phyloP scores from a whole-genome alignment of 352 stramenopile genomes.

The Phytophthora rubi region DNA sequence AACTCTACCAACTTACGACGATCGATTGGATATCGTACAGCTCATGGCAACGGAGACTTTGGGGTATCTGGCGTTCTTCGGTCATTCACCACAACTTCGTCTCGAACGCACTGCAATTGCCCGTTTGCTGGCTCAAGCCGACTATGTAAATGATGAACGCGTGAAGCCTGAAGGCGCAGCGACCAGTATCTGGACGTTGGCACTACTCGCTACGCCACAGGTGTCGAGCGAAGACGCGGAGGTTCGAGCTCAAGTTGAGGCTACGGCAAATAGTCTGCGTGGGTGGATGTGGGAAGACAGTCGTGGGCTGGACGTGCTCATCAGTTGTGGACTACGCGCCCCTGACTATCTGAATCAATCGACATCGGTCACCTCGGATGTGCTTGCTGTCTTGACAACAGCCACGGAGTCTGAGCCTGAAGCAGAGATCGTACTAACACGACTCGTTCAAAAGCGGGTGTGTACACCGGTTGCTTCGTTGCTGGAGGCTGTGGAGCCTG shows the following conservation, averaged over 20 bases:
- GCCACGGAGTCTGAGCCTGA: constrained; percentile 23
- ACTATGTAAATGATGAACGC: constrained; percentile 36
- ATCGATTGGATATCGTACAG: constrained; percentile 48
- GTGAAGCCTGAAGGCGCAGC: constrained; percentile 43
- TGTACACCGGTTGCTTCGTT: constrained; percentile 47
- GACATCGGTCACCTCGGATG: constrained; percentile 45
- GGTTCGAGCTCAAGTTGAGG: constrained; percentile 11
- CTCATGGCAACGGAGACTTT: constrained; percentile 70
- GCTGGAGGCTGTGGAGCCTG: constrained; percentile 62
- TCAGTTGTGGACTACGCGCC: constrained; percentile 41
- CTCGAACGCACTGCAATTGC: constrained; percentile 42
- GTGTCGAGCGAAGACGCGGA: neutral
- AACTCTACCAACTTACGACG: constrained; percentile 19
- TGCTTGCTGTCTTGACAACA: constrained; percentile 47
- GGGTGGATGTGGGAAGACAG: constrained; percentile 43
- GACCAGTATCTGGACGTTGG: constrained; percentile 52
- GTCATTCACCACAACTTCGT: constrained; percentile 42
- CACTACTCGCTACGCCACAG: constrained; percentile 44
- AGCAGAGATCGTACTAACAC: constrained; percentile 22
- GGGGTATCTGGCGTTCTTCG: constrained; percentile 69
- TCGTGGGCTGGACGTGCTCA: constrained; percentile 43
- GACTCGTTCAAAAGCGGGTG: constrained; percentile 46
- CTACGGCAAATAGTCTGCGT: constrained; percentile 18
- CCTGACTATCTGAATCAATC: constrained; percentile 41
- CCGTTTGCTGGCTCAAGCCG: constrained; percentile 51